Conservation (phyloP, 2,329 filamentous ascomycete species). For the Ophiostoma ips region DNA sequence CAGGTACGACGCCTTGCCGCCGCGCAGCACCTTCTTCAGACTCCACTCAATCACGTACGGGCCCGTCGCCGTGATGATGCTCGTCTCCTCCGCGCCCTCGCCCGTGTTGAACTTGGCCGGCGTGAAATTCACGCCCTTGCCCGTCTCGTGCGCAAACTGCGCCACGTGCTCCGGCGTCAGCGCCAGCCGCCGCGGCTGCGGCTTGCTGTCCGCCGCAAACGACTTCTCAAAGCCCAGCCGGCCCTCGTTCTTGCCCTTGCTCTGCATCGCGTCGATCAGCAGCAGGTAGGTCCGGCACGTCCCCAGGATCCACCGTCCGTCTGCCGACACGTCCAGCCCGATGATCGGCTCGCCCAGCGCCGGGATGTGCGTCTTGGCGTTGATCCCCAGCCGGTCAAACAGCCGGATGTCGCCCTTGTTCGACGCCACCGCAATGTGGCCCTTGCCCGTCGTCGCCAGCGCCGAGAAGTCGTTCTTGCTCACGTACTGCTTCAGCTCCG, state of each 20-base stretch:
- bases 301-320: conserved; percentile 88
- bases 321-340: conserved; percentile 86
- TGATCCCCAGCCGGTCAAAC: conserved; percentile 91
- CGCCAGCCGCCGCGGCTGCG: conserved; percentile 78
- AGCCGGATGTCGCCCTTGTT: conserved; percentile 95
- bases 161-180: conserved; percentile 86
- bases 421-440: conserved; percentile 90
- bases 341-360: conserved; percentile 91
- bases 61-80: conserved; percentile 90
- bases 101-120: conserved; percentile 38
- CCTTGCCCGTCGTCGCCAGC: conserved; percentile 86
- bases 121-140: conserved; percentile 62
- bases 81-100: conserved; percentile 67
- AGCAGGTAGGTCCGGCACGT: conserved; percentile 92
- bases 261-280: conserved; percentile 81
- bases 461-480: conserved; percentile 98
- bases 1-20: conserved; percentile 75
- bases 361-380: conserved; percentile 93
- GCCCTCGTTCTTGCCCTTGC: conserved; percentile 88
- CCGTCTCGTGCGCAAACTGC: conserved; percentile 94
- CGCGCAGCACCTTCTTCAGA: conserved; percentile 73
- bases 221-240: conserved; percentile 95
- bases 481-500: conserved; percentile 85
- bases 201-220: conserved; percentile 86
- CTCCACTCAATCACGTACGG: conserved; percentile 97